A percentile compares a stretch with the other conserved stretches of the same genome.
phyloP scores from a whole-genome alignment of 768 basidiomycete genomes.

The Leccinum variicolor region DNA sequence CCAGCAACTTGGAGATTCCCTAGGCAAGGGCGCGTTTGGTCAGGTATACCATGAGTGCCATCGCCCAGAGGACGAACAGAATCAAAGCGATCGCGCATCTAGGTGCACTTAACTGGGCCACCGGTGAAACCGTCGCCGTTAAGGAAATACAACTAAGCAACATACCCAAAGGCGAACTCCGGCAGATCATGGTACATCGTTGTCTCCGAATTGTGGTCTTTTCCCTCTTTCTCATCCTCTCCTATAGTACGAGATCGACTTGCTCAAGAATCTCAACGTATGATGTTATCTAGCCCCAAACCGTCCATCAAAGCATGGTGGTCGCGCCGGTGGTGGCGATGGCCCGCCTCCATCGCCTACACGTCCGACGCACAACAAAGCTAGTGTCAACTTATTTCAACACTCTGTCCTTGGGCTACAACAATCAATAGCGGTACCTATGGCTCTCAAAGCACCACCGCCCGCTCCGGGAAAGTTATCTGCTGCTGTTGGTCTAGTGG shows the following conservation, averaged over 20 bases:
- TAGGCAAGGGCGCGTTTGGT: conserved; percentile 97
- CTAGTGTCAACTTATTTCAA: conserved; percentile 26
- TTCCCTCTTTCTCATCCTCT: conserved; percentile 6
- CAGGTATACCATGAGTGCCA: conserved; percentile 85
- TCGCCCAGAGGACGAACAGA: conserved; percentile 41
- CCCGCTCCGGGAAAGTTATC: conserved; percentile 17
- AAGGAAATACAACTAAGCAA: conserved; percentile 96
- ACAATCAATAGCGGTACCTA: conserved; percentile 33
- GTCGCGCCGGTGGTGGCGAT: conserved; percentile 34
- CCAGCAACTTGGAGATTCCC: conserved; percentile 92
- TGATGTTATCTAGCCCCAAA: conserved; percentile 54
- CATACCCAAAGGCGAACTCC: conserved; percentile 89
- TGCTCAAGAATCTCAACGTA: conserved; percentile 96
- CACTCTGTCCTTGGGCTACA: conserved; percentile 34
- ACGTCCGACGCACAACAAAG: conserved; percentile 28
- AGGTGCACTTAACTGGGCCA: conserved; percentile 93
- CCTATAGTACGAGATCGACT: conserved; percentile 87
- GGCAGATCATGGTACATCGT: conserved; percentile 86
- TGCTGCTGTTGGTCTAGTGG: conserved; percentile 30
- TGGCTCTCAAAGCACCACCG: conserved; percentile 21
- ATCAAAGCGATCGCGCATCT: conserved; percentile 57
- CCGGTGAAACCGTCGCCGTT: conserved; percentile 97
- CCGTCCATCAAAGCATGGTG: conserved; percentile 65
- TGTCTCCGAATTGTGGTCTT: background rate
- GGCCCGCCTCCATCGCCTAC: conserved; percentile 45